Evolutionary conservation across 257 asterid genomes (phyloP).

Genomic region (Rehmannia glutinosa): DNA sequence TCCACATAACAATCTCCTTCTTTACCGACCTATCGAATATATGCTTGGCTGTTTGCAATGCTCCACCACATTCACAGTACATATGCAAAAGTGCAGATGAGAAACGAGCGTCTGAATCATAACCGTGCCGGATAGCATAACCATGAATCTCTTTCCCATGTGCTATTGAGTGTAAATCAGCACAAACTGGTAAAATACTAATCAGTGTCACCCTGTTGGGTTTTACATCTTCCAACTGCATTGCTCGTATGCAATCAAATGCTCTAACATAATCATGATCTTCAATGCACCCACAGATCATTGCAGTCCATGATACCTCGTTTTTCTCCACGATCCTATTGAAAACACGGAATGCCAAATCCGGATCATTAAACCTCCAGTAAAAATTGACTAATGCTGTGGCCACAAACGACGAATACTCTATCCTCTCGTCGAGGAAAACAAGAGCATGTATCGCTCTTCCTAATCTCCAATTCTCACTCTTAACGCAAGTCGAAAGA

Average conservation of each 20-base stretch:
- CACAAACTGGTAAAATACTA: conserved; percentile 53
- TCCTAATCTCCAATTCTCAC: conserved; percentile 42
- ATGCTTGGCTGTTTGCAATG: conserved; percentile 29
- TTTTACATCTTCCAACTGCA: conserved; percentile 41
- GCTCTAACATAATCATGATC: conserved; percentile 29
- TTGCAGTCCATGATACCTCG: conserved; percentile 74
- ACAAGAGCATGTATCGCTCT: conserved; percentile 53
- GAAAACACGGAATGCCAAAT: conserved; percentile 50
- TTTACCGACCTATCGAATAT: conserved; percentile 40
- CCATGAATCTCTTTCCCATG: conserved; percentile 57
- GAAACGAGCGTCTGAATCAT: conserved; percentile 41
- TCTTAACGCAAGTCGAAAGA: conserved; percentile 45
- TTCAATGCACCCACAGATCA: conserved; percentile 51
- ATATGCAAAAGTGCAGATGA: conserved; percentile 44
- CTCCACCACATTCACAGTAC: conserved; percentile 44
- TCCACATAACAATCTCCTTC: conserved; percentile 66
- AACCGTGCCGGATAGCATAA: conserved; percentile 47
- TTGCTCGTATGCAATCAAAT: conserved; percentile 33
- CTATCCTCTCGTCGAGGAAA: conserved; percentile 45
- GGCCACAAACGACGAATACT: conserved; percentile 34
- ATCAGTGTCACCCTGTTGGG: conserved; percentile 60
- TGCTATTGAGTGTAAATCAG: conserved; percentile 19
- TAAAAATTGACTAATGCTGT: conserved; percentile 55
- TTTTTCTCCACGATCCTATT: conserved; percentile 45
- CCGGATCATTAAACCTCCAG: conserved; percentile 35